phyloP scores from a whole-genome alignment of 2,329 filamentous ascomycete genomes.

The Fusarium odoratissimum region DNA sequence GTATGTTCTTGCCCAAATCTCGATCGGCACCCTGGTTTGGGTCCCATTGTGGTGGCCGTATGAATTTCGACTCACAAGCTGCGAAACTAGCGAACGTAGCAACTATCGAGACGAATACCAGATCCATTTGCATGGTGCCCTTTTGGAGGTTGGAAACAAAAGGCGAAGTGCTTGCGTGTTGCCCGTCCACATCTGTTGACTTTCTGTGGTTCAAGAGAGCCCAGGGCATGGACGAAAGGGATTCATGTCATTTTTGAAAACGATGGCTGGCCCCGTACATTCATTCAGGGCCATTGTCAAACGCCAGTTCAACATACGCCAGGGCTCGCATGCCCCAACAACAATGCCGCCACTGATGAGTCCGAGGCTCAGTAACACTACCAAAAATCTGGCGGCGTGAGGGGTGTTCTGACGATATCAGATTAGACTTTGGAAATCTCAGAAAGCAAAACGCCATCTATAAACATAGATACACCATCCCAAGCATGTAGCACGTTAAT shows the following conservation, averaged over 20 bases:
- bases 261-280: no score
- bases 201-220: not conserved
- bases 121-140: not conserved
- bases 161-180: no score
- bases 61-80: not conserved
- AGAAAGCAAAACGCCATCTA: not conserved
- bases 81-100: not conserved
- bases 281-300: no score
- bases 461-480: not conserved
- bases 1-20: not conserved
- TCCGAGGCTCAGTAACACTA: not conserved
- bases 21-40: not conserved
- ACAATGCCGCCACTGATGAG: no score
- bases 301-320: no score
- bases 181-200: not conserved
- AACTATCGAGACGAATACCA: not conserved
- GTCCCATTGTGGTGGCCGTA: not conserved
- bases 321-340: no score
- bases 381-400: not conserved
- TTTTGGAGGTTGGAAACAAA: not conserved
- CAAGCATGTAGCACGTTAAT: accelerated
- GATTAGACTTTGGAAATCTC: no score
- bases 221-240: no score
- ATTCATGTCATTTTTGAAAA: no score
- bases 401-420: not conserved